Conservation (phyloP, 257 asterid genomes). For the Gentiana macrophylla region DNA sequence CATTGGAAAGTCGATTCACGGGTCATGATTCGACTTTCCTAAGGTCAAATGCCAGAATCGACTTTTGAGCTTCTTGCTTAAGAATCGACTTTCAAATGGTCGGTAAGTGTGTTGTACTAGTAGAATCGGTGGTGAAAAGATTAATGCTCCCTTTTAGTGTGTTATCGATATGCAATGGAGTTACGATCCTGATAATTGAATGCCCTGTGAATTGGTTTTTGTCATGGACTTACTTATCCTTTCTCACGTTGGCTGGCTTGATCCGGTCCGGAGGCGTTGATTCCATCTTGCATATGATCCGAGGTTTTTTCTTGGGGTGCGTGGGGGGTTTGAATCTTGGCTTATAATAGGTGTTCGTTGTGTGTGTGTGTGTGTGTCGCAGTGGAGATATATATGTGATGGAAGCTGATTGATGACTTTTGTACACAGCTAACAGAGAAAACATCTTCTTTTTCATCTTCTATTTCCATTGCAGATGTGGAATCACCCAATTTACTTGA, state of each 20-base stretch:
- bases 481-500: conserved; percentile 24
- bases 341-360: background rate
- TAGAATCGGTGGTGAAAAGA: too few species aligned
- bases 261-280: background rate
- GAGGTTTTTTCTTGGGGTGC: background rate
- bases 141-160: too few species aligned
- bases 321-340: background rate
- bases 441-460: background rate
- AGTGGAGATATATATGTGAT: background rate
- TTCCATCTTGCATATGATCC: background rate
- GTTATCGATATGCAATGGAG: too few species aligned
- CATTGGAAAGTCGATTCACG: too few species aligned
- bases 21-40: too few species aligned
- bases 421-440: background rate
- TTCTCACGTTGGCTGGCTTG: background rate
- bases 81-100: too few species aligned
- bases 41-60: too few species aligned
- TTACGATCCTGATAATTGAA: too few species aligned
- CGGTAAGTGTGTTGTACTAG: too few species aligned
- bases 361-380: background rate
- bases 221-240: too few species aligned
- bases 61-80: too few species aligned
- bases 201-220: too few species aligned
- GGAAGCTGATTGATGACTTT: background rate
- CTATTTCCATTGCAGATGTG: conserved; percentile 7